Conservation (phyloP, 352 stramenopile genomes). For the Globisporangium takayamanum region DNA sequence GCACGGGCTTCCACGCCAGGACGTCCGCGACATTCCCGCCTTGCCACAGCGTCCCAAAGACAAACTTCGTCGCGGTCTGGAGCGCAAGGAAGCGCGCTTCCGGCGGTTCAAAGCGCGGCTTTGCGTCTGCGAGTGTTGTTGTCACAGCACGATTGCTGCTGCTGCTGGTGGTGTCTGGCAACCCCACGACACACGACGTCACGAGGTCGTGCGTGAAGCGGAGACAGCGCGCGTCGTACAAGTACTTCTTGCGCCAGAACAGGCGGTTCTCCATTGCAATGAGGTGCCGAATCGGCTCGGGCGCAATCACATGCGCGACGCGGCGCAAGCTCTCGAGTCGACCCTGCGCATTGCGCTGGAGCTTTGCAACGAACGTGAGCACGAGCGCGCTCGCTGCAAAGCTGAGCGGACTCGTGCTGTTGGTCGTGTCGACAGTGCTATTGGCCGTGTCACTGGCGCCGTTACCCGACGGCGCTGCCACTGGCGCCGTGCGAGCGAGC, state of each 20-base stretch:
- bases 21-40: slow-evolving; percentile 63
- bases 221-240: slow-evolving; percentile 67
- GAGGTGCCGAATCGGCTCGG: slow-evolving; percentile 61
- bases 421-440: neutral
- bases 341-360: slow-evolving; percentile 22
- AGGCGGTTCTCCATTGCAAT: slow-evolving; percentile 80
- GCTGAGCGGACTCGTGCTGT: neutral
- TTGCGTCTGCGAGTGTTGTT: neutral
- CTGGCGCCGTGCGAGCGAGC: neutral
- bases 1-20: slow-evolving; percentile 65
- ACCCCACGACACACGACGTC: slow-evolving; percentile 42
- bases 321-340: slow-evolving; percentile 42
- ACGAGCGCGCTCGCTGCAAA: slow-evolving; percentile 4
- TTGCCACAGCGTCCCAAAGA: slow-evolving; percentile 85
- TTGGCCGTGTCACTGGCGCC: no score
- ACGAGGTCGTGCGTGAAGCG: slow-evolving; percentile 80
- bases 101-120: slow-evolving; percentile 50
- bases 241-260: slow-evolving; percentile 84
- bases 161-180: slow-evolving; percentile 9
- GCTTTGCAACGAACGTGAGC: slow-evolving; percentile 30
- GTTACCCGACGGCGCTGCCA: no score
- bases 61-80: slow-evolving; percentile 78
- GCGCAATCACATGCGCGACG: slow-evolving; percentile 48
- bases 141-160: neutral
- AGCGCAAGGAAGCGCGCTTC: slow-evolving; percentile 68